A percentile compares a stretch with the other conserved stretches of the same genome.
Evolutionary conservation across 2,329 filamentous ascomycete species (phyloP).

Genomic region (Talaromyces pinophilus): DNA sequence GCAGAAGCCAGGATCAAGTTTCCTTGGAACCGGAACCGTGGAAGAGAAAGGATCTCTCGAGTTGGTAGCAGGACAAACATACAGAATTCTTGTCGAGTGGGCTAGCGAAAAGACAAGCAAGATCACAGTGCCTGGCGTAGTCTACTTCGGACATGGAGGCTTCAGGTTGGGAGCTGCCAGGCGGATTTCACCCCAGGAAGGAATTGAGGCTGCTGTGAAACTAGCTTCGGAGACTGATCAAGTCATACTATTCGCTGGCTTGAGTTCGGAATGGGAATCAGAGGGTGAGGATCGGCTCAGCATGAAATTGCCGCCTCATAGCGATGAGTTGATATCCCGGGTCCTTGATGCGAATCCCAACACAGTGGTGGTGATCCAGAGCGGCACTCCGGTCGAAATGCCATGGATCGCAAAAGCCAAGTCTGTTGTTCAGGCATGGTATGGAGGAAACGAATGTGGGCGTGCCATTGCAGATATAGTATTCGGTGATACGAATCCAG

Average conservation of each 20-base stretch:
- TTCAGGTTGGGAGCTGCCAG: conserved; percentile 63
- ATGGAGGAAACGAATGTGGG: conserved; percentile 79
- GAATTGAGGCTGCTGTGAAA: conserved; percentile 57
- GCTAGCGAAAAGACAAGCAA: conserved; percentile 60
- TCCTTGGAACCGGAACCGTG: conserved; percentile 64
- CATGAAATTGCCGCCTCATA: conserved; percentile 58
- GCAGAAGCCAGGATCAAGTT: conserved; percentile 62
- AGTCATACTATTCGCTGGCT: conserved; percentile 28
- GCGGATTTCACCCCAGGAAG: conserved; percentile 57
- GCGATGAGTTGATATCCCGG: conserved; percentile 61
- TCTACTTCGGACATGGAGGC: conserved; percentile 60
- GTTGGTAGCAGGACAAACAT: conserved; percentile 61
- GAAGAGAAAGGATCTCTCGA: conserved; percentile 62
- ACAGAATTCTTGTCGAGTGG: conserved; percentile 61
- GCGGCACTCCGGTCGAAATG: conserved; percentile 66
- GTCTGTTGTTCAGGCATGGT: conserved; percentile 75
- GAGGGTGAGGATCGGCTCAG: conserved; percentile 65
- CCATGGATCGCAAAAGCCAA: conserved; percentile 48
- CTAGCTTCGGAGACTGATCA: conserved; percentile 63
- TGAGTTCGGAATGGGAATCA: conserved; percentile 70
- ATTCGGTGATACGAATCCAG: conserved; percentile 70
- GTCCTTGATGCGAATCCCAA: conserved; percentile 68
- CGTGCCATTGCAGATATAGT: conserved; percentile 77
- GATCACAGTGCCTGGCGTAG: conserved; percentile 50
- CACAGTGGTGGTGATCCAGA: conserved; percentile 73